These are phyloP conservation scores for Paspalum notatum DNA, from an alignment of 176 grass and related monocot species.

Conservation along the genomic window DNA sequence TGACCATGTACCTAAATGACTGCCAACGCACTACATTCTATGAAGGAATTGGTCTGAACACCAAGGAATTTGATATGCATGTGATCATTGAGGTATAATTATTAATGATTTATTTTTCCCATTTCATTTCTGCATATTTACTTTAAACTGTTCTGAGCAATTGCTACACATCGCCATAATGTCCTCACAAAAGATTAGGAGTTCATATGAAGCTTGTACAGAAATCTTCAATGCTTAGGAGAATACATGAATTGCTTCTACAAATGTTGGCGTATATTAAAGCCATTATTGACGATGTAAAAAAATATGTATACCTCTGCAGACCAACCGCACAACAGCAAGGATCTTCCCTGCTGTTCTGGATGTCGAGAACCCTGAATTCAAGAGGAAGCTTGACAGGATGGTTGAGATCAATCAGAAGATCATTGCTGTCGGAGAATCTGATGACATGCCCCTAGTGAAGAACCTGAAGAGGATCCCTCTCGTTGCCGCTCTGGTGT, in stretches of 20 bases:
- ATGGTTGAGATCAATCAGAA: conserved; percentile 88
- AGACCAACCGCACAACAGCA: conserved; percentile 92
- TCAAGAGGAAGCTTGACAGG: conserved; percentile 91
- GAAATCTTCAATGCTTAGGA: conserved; percentile 6
- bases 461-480: conserved; percentile 96
- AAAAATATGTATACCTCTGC: conserved; percentile 32
- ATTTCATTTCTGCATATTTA: not conserved
- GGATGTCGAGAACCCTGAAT: conserved; percentile 94
- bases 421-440: conserved; percentile 54
- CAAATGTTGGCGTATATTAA: not conserved
- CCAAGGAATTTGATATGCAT: conserved; percentile 99
- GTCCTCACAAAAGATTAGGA: conserved; percentile 4
- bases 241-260: conserved; percentile 7
- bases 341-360: conserved; percentile 96
- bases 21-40: conserved; percentile 85
- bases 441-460: conserved; percentile 58
- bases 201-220: not conserved
- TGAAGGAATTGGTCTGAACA: conserved; percentile 90
- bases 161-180: conserved; percentile 17
- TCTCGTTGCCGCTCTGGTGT: conserved; percentile 67
- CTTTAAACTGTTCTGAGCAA: not conserved
- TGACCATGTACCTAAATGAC: conserved; percentile 99
- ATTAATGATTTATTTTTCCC: not conserved
- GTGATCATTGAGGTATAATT: conserved; percentile 90
- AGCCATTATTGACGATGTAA: conserved; percentile 7